These are phyloP conservation scores for Laguncularia racemosa DNA, from an alignment of 345 rosid species.

Conservation along the genomic window DNA sequence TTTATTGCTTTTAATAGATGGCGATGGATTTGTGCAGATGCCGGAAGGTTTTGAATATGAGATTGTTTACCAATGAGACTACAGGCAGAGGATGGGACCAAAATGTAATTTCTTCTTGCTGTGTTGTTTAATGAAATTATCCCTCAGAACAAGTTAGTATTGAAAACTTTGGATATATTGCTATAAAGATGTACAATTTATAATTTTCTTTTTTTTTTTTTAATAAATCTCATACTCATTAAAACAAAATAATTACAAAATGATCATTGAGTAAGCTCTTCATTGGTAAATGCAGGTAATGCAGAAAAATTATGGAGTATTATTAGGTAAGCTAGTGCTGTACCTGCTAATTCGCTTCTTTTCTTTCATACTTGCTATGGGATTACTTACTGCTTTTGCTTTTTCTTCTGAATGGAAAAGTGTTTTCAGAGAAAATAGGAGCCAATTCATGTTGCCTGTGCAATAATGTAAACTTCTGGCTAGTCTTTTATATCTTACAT, in stretches of 20 bases:
- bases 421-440: too few relatives aligned
- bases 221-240: background rate
- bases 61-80: constrained; percentile 68
- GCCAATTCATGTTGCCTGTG: too few relatives aligned
- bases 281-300: constrained; percentile 53
- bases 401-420: too few relatives aligned
- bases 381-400: too few relatives aligned
- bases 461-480: background rate
- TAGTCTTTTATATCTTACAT: background rate
- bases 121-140: background rate
- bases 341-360: background rate
- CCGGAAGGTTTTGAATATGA: constrained; percentile 82
- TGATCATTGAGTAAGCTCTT: too few relatives aligned
- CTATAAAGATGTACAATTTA: too few relatives aligned
- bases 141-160: too few relatives aligned
- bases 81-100: constrained; percentile 88
- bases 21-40: constrained; percentile 35
- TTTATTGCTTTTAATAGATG: background rate
- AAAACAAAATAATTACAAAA: too few relatives aligned
- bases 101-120: constrained; percentile 33
- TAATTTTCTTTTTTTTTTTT: background rate
- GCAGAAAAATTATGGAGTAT: constrained; percentile 66
- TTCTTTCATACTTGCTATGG: background rate
- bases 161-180: too few relatives aligned
- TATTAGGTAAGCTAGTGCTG: constrained; percentile 38